Percentiles rank a stretch among this genome's conserved stretches.
These are phyloP conservation scores for Trypanosoma grayi DNA, from an alignment of 208 protist genomes.

Conservation along the genomic window DNA sequence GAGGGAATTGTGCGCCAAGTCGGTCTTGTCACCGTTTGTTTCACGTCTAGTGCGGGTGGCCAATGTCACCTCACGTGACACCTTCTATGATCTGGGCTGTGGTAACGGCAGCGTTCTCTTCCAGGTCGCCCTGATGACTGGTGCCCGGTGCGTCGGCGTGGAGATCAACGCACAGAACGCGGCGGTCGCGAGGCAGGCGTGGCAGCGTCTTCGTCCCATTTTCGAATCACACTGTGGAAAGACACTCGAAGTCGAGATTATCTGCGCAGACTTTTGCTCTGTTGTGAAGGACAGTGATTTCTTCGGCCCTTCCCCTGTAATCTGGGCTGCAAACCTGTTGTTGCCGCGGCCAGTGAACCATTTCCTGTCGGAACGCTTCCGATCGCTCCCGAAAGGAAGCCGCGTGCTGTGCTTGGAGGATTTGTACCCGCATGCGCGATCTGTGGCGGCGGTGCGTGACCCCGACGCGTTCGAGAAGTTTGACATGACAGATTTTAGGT, in stretches of 20 bases:
- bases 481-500: conserved; percentile 66
- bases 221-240: conserved; percentile 44
- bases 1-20: conserved; percentile 84
- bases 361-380: conserved; percentile 69
- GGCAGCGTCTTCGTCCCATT: conserved; percentile 39
- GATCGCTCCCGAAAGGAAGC: conserved; percentile 40
- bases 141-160: conserved; percentile 70
- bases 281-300: conserved; percentile 32
- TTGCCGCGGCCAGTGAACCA: conserved; percentile 68
- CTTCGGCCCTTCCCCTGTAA: conserved; percentile 40
- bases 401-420: conserved; percentile 81
- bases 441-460: conserved; percentile 53
- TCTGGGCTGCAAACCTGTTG: conserved; percentile 79
- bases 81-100: conserved; percentile 83
- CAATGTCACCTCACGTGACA: conserved; percentile 32
- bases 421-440: conserved; percentile 70
- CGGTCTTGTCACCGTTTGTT: conserved; percentile 78
- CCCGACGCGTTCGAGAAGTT: conserved; percentile 76
- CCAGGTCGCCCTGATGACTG: conserved; percentile 74
- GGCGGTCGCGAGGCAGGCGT: conserved; percentile 49
- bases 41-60: conserved; percentile 50
- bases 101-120: conserved; percentile 88
- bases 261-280: conserved; percentile 67
- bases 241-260: conserved; percentile 52
- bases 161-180: conserved; percentile 76